Conservation (phyloP, 306 rosid genomes). For the Cicer judaicum region DNA sequence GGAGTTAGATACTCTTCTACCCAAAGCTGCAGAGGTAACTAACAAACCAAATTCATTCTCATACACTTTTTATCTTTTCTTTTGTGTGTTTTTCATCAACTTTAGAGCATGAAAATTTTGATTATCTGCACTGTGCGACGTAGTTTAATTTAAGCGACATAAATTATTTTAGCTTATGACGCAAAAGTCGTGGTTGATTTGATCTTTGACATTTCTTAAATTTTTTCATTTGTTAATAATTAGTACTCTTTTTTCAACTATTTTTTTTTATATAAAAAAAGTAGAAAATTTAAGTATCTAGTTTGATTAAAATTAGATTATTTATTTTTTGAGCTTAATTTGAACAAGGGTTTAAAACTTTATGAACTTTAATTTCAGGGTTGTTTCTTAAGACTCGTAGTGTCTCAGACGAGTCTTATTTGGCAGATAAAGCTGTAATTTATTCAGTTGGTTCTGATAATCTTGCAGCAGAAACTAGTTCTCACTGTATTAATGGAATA, state of each 20-base stretch:
- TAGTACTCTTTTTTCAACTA: background rate
- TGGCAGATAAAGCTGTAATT: constrained; percentile 47
- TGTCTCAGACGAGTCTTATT: constrained; percentile 50
- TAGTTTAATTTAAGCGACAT: no score
- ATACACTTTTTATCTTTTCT: background rate
- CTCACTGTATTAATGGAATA: constrained; percentile 55
- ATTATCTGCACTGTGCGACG: no score
- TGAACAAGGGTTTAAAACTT: background rate
- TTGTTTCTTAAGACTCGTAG: constrained; percentile 51
- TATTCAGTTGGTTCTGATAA: constrained; percentile 55
- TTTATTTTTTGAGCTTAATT: no score
- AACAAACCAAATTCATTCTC: background rate
- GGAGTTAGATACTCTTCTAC: constrained; percentile 49
- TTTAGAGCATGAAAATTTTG: background rate
- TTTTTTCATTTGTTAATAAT: background rate
- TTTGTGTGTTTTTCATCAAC: background rate
- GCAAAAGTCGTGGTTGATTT: constrained; percentile 20
- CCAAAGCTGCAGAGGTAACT: constrained; percentile 63
- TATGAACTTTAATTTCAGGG: constrained; percentile 54
- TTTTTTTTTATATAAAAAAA: background rate
- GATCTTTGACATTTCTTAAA: background rate
- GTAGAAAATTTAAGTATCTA: background rate
- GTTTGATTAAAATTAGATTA: no score
- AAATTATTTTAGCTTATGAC: no score
- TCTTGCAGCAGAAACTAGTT: constrained; percentile 49